These are phyloP conservation scores for Epichloe bromicola DNA, from an alignment of 2,329 filamentous ascomycete species.

Conservation along the genomic window DNA sequence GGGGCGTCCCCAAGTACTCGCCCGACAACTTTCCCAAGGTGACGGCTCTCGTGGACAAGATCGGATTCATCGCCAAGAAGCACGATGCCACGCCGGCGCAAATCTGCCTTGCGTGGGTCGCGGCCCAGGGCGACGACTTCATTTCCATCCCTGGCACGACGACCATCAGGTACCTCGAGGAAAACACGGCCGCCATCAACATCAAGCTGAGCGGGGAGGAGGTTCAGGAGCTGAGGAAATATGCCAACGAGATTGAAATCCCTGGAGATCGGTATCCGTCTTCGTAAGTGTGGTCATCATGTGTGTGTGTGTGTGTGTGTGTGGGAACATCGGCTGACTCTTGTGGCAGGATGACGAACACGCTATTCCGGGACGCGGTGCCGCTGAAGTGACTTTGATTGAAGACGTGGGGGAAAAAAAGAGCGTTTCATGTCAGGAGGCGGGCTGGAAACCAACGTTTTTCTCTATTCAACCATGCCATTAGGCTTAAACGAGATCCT, in stretches of 20 bases:
- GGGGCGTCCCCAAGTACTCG: conserved; percentile 8
- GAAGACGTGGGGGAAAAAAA: not conserved
- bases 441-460: no score
- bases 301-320: not conserved
- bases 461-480: no score
- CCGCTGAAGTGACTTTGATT: not conserved
- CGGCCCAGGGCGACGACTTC: conserved; percentile 46
- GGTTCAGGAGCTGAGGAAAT: conserved; percentile 18
- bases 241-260: conserved; percentile 16
- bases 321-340: not conserved
- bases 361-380: not conserved
- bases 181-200: conserved; percentile 26
- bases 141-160: conserved; percentile 45
- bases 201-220: conserved; percentile 23
- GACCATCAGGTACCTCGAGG: conserved; percentile 31
- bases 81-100: conserved; percentile 44
- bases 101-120: conserved; percentile 49
- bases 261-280: conserved; percentile 14
- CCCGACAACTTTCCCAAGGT: conserved; percentile 29
- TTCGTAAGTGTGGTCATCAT: conserved; percentile 2
- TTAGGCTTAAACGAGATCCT: no score
- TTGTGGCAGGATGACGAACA: not conserved
- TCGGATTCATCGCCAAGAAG: conserved; percentile 34
- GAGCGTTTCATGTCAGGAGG: no score
- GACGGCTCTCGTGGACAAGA: conserved; percentile 34